phyloP scores from a whole-genome alignment of 108 stramenopile species.

The Nitzschia putrida region DNA sequence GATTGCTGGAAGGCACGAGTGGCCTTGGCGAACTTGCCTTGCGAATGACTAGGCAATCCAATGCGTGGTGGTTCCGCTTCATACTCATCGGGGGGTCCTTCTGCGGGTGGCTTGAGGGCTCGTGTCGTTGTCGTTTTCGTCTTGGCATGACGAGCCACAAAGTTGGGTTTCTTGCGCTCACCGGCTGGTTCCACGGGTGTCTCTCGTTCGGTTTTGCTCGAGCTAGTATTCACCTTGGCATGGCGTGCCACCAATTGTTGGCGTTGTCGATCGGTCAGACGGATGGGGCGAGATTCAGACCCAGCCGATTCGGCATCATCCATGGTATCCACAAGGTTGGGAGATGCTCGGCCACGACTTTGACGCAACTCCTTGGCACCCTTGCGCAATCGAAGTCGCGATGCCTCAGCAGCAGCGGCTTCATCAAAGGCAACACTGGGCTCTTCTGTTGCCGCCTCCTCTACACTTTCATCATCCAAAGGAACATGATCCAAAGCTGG shows the following conservation, averaged over 20 bases:
- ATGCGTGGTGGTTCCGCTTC: not conserved
- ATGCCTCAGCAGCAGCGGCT: not conserved
- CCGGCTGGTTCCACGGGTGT: not conserved
- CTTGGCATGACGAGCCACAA: slow-evolving; percentile 14
- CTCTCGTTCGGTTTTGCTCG: not conserved
- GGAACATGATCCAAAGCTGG: not conserved
- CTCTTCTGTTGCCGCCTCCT: not conserved
- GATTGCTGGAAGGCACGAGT: slow-evolving; percentile 14
- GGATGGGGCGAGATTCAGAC: not conserved
- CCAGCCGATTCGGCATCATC: not conserved
- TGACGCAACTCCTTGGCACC: not conserved
- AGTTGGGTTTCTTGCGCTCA: slow-evolving; percentile 3
- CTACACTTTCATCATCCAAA: not conserved
- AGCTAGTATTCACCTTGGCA: not conserved
- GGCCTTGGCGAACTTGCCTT: slow-evolving; percentile 19
- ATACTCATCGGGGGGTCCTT: not conserved
- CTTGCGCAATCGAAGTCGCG: not conserved
- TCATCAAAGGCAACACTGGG: not conserved
- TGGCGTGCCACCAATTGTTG: not conserved
- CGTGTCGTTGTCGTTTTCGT: not conserved
- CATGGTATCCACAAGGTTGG: not conserved
- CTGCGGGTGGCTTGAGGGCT: not conserved
- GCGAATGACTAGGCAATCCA: too few relatives aligned
- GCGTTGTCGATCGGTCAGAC: not conserved
- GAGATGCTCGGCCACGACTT: not conserved